These are phyloP conservation scores for Alternaria gaisen DNA, from an alignment of 2,329 filamentous ascomycete species.

Conservation along the genomic window DNA sequence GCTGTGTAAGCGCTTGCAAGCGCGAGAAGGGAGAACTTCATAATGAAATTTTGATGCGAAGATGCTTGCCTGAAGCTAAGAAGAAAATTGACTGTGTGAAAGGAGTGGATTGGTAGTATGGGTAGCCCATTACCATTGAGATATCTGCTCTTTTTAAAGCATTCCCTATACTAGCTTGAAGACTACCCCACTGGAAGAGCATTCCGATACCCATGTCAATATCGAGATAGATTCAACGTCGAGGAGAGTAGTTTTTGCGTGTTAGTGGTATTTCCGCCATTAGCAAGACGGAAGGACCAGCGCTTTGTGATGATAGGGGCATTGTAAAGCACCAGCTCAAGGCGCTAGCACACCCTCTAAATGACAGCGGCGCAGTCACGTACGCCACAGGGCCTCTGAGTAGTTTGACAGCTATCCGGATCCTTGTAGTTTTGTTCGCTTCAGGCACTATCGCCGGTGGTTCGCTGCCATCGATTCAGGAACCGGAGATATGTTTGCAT, in stretches of 20 bases:
- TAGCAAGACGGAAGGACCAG: conserved; percentile 1
- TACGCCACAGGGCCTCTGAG: neutral
- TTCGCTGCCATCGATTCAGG: neutral
- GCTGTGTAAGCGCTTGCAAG: conserved; percentile 7
- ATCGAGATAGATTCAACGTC: neutral
- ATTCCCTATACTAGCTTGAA: neutral
- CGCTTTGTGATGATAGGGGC: conserved; percentile 1
- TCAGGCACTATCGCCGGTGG: neutral
- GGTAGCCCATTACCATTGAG: neutral
- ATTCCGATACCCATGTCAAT: neutral
- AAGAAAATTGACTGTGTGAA: neutral
- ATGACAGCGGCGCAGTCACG: neutral
- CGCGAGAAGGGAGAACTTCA: conserved; percentile 12
- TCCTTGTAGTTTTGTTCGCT: neutral
- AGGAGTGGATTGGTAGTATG: neutral
- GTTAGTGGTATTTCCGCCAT: conserved; percentile 7
- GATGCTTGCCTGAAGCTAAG: neutral
- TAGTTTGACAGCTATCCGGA: neutral
- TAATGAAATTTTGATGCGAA: neutral
- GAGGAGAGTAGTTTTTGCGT: neutral
- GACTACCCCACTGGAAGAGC: neutral
- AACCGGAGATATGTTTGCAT: neutral
- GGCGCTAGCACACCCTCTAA: conserved; percentile 4
- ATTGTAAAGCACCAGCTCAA: neutral
- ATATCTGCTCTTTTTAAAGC: neutral